Evolutionary conservation across 495 filamentous ascomycete genomes (phyloP), one percentile per base, ranked within the genome.

Genomic region (Parathielavia hyrcaniae): DNA sequence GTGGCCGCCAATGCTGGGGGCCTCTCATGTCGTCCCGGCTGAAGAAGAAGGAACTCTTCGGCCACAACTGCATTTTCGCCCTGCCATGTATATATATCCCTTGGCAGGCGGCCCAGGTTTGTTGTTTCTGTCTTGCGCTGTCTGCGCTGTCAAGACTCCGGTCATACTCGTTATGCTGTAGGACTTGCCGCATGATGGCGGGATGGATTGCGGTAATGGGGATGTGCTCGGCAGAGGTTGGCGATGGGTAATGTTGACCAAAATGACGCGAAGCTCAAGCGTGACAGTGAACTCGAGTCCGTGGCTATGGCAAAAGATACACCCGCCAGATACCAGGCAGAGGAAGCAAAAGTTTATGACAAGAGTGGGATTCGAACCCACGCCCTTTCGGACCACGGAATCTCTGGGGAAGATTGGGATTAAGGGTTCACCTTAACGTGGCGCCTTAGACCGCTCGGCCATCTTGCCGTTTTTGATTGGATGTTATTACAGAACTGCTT

Each of bases 381-480:
- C 57, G 57, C 57, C 57, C 50, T 50, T 59, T 48, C 43, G 44
- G 57, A 59, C 57, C 57, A 59, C 57, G 57, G 57, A n/a, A 30
- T 30, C 26, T 30, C 26, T 30, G 26, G 6, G n/a, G 26, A 30
- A 30, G 26, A 59, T 50, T n/a, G 6, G 13, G 36, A 54, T 59
- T 59, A 59, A 59, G 57, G 50, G 22, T 59, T 52, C 9, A 49
- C 57, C 57, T 54, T 59, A 59, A 59, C 57, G 57, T 59, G 57
- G 57, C 57, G 57, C 57, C 57, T 59, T 59, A 34, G 57, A 59
- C 57, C 57, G 50, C 57, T 59, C 50, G 57, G 57, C 57, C 50
- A 59, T n/a, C 50, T 59, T 59, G 57, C 57, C 57, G 14, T 41
- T 19, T 34, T 41, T 41, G 55, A 22, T 58, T 52, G 36, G 47